Evolutionary conservation across 148 eudicot species (phyloP), one percentile per base, ranked within the genome.

Genomic region (Vaccinium macrocarpon): DNA sequence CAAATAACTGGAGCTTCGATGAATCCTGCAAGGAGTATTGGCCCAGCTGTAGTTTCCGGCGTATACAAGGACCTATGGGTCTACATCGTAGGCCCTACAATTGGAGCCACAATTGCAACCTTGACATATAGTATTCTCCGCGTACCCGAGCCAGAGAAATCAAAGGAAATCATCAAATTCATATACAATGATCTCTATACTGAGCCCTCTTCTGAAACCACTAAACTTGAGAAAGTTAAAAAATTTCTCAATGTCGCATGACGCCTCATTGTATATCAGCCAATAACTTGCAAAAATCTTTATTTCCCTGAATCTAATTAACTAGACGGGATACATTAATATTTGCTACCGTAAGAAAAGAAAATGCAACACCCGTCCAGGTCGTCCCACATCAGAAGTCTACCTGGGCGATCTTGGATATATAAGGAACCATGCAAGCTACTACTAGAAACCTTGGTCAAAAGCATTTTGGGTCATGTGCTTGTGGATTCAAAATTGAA

Each of bases 11-110:
- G 92, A 52, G 90, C 90, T 81, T 84, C 90, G 27, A 88, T 90
- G 90, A 90, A 90, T 74, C 92, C 90, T 8, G 89, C 90, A 80
- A 90, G 90, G 81, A 90, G 92, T 68, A 80, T 90, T 50, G 90
- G 90, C 55, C 90, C 90, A 46, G 92, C 92, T 10, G 5, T 88
- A 2, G 86, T 84, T 50, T 59, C 87, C 4, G 87, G 90, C 6
- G 74, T 50, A 21, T 82, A 81, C n/a, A 87, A 87, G 72, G 85
- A 90, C 51, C 83, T 83, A 15, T 88, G 92, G 90, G 88, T 87
- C 1, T 90, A 32, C 77, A 83, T 88, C 6, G 85, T 87, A 15
- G 88, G 85, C 35, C 90, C 92, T 8, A 80, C 87, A 18, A 83
- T 88, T 15, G 89, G 92, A 57, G 90, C 90, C 71, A 78, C 83